These are phyloP conservation scores for Phaseolus coccineus DNA, from an alignment of 331 rosid genomes.

Conservation along the genomic window DNA sequence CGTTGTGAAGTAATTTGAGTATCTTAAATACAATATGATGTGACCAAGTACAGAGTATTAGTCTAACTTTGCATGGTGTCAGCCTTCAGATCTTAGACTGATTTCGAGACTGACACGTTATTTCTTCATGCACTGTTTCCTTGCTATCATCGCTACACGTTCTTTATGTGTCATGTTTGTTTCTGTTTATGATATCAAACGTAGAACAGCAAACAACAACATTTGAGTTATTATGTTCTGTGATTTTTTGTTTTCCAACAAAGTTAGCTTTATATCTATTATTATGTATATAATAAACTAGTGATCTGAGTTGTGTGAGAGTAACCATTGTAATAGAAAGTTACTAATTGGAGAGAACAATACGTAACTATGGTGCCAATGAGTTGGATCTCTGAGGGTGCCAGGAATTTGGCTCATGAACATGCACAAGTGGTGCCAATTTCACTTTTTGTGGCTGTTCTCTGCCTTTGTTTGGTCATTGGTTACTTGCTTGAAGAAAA, in stretches of 20 bases:
- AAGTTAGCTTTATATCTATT: not conserved
- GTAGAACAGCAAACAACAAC: not conserved
- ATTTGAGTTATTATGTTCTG: not conserved
- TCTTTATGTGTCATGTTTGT: not conserved
- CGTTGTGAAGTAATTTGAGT: too few species aligned
- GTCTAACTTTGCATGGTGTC: not conserved
- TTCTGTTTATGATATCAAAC: not conserved
- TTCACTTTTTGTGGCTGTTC: constrained; percentile 77
- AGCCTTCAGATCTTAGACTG: not conserved
- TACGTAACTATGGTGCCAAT: constrained; percentile 19
- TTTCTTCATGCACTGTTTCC: not conserved
- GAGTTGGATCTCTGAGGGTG: constrained; percentile 34
- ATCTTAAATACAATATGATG: too few species aligned
- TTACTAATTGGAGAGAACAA: not conserved
- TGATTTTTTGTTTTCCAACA: not conserved
- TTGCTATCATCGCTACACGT: constrained; percentile 10
- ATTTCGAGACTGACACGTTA: not conserved
- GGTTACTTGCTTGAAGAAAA: constrained; percentile 82
- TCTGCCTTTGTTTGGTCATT: constrained; percentile 72
- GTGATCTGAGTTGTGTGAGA: not conserved
- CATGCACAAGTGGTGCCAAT: constrained; percentile 74
- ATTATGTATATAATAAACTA: not conserved
- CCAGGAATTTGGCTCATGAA: constrained; percentile 54
- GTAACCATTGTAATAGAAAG: not conserved
- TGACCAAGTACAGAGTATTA: not conserved